phyloP scores from a whole-genome alignment of 2,329 filamentous ascomycete species.

The Neopestalotiopsis rosae region DNA sequence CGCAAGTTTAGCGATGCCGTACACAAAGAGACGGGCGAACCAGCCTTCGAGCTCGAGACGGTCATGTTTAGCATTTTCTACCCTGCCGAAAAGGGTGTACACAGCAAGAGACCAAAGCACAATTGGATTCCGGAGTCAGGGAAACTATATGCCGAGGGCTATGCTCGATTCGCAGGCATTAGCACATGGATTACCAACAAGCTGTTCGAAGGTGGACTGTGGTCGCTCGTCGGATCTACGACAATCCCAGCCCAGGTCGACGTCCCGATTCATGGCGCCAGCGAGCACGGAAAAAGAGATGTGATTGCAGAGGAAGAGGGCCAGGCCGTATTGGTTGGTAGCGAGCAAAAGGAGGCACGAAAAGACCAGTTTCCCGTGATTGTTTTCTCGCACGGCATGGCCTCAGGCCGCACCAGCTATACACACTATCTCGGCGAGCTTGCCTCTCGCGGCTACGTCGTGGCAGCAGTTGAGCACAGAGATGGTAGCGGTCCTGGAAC shows the following conservation, averaged over 20 bases:
- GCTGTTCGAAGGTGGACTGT: conserved; percentile 48
- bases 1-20: conserved; percentile 42
- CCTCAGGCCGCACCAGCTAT: conserved; percentile 56
- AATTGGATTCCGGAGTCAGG: conserved; percentile 52
- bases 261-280: conserved; percentile 41
- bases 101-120: conserved; percentile 37
- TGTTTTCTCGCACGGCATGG: conserved; percentile 59
- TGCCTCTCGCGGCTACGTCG: conserved; percentile 53
- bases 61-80: conserved; percentile 58
- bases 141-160: conserved; percentile 50
- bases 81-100: conserved; percentile 38
- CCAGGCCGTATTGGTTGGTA: conserved; percentile 14
- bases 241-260: conserved; percentile 55
- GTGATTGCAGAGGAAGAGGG: conserved; percentile 21
- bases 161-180: conserved; percentile 49
- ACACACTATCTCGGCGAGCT: conserved; percentile 56
- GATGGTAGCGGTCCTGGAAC: conserved; percentile 57
- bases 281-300: background rate
- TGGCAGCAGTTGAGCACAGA: conserved; percentile 57
- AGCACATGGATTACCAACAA: conserved; percentile 48
- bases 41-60: conserved; percentile 51
- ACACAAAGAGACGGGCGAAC: conserved; percentile 40
- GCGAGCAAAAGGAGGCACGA: conserved; percentile 21
- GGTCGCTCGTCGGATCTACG: conserved; percentile 47
- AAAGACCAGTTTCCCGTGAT: conserved; percentile 45